phyloP scores from a whole-genome alignment of 495 filamentous ascomycete species.

The Hypoxylon cercidicola region DNA sequence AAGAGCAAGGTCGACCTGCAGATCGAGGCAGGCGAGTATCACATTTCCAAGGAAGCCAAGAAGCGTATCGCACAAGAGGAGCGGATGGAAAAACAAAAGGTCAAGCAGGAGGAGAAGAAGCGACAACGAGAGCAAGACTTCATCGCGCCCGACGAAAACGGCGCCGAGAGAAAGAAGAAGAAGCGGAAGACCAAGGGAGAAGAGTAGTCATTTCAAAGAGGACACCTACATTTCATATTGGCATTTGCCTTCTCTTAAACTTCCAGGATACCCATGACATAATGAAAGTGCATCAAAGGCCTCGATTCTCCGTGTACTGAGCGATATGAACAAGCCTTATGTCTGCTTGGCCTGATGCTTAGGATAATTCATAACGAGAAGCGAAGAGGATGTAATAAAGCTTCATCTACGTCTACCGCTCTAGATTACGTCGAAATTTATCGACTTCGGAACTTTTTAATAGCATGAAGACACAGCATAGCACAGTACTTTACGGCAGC shows the following conservation, averaged over 20 bases:
- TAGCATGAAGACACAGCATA: background rate
- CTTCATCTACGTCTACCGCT: too few species aligned
- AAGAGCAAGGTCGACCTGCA: conserved; percentile 95
- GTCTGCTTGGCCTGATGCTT: too few species aligned
- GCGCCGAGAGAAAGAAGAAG: conserved; percentile 66
- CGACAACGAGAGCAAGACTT: conserved; percentile 85
- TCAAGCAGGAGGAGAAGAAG: conserved; percentile 90
- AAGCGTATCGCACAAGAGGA: conserved; percentile 82
- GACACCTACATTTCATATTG: conserved; percentile 20
- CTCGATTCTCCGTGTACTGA: background rate
- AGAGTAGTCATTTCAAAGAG: conserved; percentile 43
- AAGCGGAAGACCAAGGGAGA: conserved; percentile 66
- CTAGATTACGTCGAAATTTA: too few species aligned
- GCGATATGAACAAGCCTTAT: background rate
- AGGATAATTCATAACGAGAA: too few species aligned
- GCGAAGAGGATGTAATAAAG: too few species aligned
- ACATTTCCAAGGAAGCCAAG: conserved; percentile 90
- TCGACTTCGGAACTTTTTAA: too few species aligned
- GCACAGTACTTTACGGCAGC: background rate
- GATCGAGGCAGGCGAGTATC: conserved; percentile 98
- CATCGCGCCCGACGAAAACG: conserved; percentile 81
- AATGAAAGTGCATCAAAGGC: background rate
- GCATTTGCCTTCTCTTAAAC: conserved; percentile 13
- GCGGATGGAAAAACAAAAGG: conserved; percentile 79
- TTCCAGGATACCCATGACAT: conserved; percentile 36